Base-by-base conservation (phyloP, 148 eudicot species). In the Pouteria glomerata region DNA sequence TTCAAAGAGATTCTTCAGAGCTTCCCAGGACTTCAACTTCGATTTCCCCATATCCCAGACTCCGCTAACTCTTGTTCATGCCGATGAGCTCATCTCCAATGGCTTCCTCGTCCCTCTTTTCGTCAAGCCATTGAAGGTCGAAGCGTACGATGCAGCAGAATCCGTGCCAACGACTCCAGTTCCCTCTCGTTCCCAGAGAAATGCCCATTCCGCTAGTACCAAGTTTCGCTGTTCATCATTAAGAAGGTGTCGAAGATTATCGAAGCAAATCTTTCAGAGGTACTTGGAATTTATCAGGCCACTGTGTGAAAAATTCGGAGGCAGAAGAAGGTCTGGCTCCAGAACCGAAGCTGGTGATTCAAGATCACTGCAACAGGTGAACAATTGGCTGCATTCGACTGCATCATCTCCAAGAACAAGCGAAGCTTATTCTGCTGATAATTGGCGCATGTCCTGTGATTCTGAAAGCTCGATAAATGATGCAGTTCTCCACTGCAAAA, bases 401-500 rank as follows among this genome's bases (percentile, higher is more conserved):
- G 74, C 77, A 57, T 78, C 81, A 37, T 85, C 91, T 59, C 91
- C 95, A 0, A 47, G 94, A 69, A 77, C 85, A 2, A 93, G 92
- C 61, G 79, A 75, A 14, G 82, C 85, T 60, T 86, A 85, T 24
- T 81, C 80, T 34, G 84, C 68, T 30, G 90, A 82, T 73, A 77
- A 87, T 67, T 78, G 86, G 85, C 78, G 94, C 31, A 80, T 79
- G 42, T 86, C 98, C 26, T 94, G 88, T 67, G 98, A 91, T 75
- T 94, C 90, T 0, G 98, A 94, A 75, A 81, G 90, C 80, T 94
- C 97, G 0, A 94, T 94, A 47, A 61, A 88, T 44, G 98, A 94
- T 77, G 98, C 98, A 2, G 97, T 94, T 73, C 96, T 91, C 53
- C 97, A 94, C 70, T 94, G 98, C 69, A 94, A 94, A 83, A 82